A percentile compares a stretch with the other conserved stretches of the same genome.
phyloP scores from a whole-genome alignment of 805 yeast genomes.

The Ogataea philodendri region DNA sequence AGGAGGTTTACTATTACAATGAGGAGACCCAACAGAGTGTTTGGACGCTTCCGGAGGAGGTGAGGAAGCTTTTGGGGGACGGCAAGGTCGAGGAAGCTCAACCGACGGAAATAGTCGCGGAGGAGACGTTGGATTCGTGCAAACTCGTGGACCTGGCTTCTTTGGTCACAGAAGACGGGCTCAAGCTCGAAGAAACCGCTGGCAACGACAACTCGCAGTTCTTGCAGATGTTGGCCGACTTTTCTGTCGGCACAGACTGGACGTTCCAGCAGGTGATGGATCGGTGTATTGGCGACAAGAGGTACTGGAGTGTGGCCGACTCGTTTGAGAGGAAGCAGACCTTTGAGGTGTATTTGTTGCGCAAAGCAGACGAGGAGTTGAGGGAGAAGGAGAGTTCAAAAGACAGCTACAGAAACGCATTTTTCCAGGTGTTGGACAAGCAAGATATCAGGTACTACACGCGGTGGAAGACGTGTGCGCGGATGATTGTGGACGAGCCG shows the following conservation, averaged over 20 bases:
- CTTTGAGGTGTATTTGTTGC: conserved; percentile 64
- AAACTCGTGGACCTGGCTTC: conserved; percentile 11
- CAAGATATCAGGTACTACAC: conserved; percentile 52
- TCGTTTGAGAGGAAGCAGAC: conserved; percentile 56
- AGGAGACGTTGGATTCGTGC: conserved; percentile 8
- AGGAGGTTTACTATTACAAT: conserved; percentile 69
- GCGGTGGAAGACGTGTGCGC: conserved; percentile 60
- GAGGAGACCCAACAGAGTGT: conserved; percentile 61
- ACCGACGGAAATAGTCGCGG: conserved; percentile 12
- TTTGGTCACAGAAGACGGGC: conserved; percentile 9
- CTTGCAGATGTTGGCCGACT: conserved; percentile 48
- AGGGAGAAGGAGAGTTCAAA: conserved; percentile 50
- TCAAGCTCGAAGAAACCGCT: background rate
- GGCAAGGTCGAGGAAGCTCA: conserved; percentile 20
- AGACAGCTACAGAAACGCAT: conserved; percentile 56
- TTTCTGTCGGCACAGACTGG: conserved; percentile 70
- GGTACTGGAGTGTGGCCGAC: conserved; percentile 67
- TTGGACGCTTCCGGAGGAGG: conserved; percentile 74
- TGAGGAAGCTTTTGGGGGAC: conserved; percentile 20
- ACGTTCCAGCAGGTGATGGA: conserved; percentile 67
- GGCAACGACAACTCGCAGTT: conserved; percentile 37
- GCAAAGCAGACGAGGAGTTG: conserved; percentile 49
- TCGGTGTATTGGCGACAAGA: conserved; percentile 52
- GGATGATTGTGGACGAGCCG: conserved; percentile 60
- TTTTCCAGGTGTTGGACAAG: conserved; percentile 43